Base-by-base conservation (phyloP, 1,284 basidiomycete species). In the Xerocomus minutiporus region DNA sequence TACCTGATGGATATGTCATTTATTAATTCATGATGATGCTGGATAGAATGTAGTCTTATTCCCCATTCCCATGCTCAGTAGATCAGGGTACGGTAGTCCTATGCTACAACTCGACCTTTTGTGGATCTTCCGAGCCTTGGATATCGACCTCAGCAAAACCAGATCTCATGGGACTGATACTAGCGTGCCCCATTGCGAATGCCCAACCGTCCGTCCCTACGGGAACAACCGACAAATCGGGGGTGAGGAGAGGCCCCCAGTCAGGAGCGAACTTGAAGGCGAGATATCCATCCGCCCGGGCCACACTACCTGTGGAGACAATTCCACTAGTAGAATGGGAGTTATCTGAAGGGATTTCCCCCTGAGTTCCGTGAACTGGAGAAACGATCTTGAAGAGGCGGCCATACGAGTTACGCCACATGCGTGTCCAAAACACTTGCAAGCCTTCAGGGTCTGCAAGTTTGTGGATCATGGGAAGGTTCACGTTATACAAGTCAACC, bases 131-230 rank as follows among this genome's bases (percentile, higher is more conserved):
- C 20, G 44, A 43, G 12, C 72, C 70, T 49, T 15, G 51, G 15
- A 48, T 56, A 34, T 57, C 62, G 12, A 81, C 81, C 62, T 91
- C 86, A 13, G 80, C 87, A 63, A 91, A 92, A 47, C 78, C 75
- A 2, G 90, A 83, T 49, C 81, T 75, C 52, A 93, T 67, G 2
- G 91, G 86, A 25, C 88, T 91, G 2, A 93, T 81, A 56, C 86
- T 88, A 23, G 80, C 83, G 60, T 74, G 80, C 8, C 84, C 86
- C 53, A 82, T 73, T 57, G 76, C 72, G 26, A 93, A 73, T 20
- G 88, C 89, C 86, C 87, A 94, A 0, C 81, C 83, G 70, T 96
- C 93, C 8, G 87, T 84, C 2, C 89, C 91, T 38, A 81, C 74
- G 1, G 91, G 88, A 20, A 94, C 66, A 8, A 70, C 69, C 1